phyloP scores from a whole-genome alignment of 306 rosid species.

The Coriaria nepalensis region DNA sequence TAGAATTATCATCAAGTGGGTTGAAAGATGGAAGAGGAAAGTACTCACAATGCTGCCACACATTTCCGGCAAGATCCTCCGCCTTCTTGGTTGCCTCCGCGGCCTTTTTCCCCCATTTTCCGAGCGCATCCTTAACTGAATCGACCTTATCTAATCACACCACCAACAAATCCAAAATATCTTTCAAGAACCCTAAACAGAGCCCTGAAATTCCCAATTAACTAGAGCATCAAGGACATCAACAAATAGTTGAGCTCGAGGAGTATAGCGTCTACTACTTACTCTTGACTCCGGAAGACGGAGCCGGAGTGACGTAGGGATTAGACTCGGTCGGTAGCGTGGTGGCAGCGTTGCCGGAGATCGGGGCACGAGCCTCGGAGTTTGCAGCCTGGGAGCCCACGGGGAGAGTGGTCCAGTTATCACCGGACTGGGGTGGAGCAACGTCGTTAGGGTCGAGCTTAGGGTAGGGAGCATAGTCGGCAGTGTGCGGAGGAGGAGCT shows the following conservation, averaged over 20 bases:
- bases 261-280: constrained; percentile 3
- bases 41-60: constrained; percentile 92
- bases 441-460: constrained; percentile 57
- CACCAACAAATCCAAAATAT: constrained; percentile 1
- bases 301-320: constrained; percentile 56
- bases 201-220: background rate
- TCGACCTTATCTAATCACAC: constrained; percentile 48
- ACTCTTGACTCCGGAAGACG: constrained; percentile 47
- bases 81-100: constrained; percentile 90
- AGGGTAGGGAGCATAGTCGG: constrained; percentile 70
- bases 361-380: constrained; percentile 35
- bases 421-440: constrained; percentile 21
- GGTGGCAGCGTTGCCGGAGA: constrained; percentile 40
- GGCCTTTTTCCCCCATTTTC: constrained; percentile 89
- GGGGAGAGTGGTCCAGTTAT: constrained; percentile 35
- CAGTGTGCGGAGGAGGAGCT: constrained; percentile 21
- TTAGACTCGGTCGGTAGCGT: constrained; percentile 60
- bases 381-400: constrained; percentile 20
- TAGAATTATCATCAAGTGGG: no score
- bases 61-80: constrained; percentile 84
- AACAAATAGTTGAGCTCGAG: background rate
- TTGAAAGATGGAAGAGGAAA: background rate
- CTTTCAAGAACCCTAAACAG: background rate
- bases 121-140: constrained; percentile 70
- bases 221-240: background rate